Conservation (phyloP, 2,329 filamentous ascomycete genomes). For the Curvularia spicifera region DNA sequence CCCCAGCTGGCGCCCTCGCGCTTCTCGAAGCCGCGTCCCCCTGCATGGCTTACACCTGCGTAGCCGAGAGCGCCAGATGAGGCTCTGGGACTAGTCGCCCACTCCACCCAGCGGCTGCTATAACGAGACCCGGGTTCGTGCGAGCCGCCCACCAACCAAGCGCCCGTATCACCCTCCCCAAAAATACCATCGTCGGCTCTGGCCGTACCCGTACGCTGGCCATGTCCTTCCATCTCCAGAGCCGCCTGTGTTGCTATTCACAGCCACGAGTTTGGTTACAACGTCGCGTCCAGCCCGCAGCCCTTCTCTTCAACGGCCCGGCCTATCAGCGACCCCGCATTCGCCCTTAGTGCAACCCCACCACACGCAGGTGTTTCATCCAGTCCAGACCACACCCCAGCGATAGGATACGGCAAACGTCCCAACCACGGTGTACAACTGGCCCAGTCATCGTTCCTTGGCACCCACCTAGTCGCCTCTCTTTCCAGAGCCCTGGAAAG, state of each 20-base stretch:
- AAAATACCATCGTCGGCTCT: slow-evolving; percentile 26
- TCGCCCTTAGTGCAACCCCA: neutral
- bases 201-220: slow-evolving; percentile 14
- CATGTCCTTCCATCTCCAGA: slow-evolving; percentile 2
- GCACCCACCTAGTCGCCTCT: slow-evolving; percentile 2
- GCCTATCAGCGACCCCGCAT: neutral
- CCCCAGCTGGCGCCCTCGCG: too few species aligned
- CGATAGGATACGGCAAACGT: neutral
- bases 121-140: slow-evolving; percentile 25
- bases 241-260: neutral
- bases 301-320: neutral
- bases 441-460: slow-evolving; percentile 1
- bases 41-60: neutral
- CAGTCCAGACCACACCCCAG: slow-evolving; percentile 3
- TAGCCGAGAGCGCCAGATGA: slow-evolving; percentile 34
- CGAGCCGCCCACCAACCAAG: slow-evolving; percentile 31
- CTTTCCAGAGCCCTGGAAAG: neutral
- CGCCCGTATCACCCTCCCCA: slow-evolving; percentile 35
- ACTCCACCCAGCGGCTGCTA: slow-evolving; percentile 31
- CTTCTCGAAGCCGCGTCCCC: neutral
- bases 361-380: neutral
- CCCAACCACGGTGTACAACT: neutral
- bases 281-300: neutral
- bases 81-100: slow-evolving; percentile 37
- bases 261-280: neutral